Conservation (phyloP, 2,329 filamentous ascomycete genomes). For the Diaporthe nobilis region DNA sequence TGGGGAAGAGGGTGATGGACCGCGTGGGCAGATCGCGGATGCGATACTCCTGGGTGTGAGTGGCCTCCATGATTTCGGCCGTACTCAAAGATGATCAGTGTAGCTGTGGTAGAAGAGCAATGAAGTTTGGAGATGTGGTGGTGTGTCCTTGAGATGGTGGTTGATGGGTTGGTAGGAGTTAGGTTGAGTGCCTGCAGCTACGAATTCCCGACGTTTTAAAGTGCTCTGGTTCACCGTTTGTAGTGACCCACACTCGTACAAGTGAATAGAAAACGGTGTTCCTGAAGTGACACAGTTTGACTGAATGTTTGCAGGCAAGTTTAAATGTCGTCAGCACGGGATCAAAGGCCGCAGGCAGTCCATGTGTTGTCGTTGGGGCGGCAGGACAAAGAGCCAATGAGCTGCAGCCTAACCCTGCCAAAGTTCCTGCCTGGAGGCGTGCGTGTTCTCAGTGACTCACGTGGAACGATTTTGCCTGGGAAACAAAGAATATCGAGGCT, state of each 20-base stretch:
- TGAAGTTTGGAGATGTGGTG: neutral
- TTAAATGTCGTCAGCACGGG: neutral
- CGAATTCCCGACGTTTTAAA: neutral
- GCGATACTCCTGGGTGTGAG: conserved; percentile 64
- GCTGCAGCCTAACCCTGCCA: conserved; percentile 9
- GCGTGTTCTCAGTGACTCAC: neutral
- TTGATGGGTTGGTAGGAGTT: neutral
- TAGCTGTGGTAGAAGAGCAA: neutral
- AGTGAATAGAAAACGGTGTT: neutral
- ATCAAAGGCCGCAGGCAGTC: neutral
- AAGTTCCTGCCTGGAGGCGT: conserved; percentile 30
- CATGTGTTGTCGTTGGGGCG: neutral
- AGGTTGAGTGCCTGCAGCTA: neutral
- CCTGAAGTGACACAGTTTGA: neutral
- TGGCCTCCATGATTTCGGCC: conserved; percentile 53
- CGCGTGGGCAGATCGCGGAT: conserved; percentile 71
- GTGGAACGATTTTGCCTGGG: neutral
- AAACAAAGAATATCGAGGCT: neutral
- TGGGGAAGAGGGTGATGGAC: conserved; percentile 74
- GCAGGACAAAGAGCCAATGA: conserved; percentile 6
- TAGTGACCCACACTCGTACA: neutral
- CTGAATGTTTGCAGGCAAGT: neutral
- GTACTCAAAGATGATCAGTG: neutral
- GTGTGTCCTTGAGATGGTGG: neutral
- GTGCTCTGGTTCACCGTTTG: neutral